These are phyloP conservation scores for Solanum arcanum DNA, from an alignment of 257 asterid genomes.

Conservation along the genomic window DNA sequence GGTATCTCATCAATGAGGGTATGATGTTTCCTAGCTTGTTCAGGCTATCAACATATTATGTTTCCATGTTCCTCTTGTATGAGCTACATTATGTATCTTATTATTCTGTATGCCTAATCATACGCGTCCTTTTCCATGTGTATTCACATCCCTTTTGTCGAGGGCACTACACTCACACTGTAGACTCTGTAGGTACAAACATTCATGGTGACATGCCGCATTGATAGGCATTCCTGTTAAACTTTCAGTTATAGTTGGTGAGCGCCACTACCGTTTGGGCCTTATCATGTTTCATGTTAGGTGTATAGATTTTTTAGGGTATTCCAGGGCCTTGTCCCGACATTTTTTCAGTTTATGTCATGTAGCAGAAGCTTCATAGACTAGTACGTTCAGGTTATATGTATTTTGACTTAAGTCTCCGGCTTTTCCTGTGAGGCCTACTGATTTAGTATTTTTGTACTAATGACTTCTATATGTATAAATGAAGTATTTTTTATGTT, in stretches of 20 bases:
- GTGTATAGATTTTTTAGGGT: not conserved
- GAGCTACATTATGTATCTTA: not conserved
- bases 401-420: not conserved
- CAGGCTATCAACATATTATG: not conserved
- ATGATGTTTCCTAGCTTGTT: not conserved
- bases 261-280: not conserved
- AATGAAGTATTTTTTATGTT: not conserved
- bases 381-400: not conserved
- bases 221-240: not conserved
- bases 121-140: not conserved
- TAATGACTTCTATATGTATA: not conserved
- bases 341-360: not conserved
- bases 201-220: not conserved
- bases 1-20: not conserved
- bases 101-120: not conserved
- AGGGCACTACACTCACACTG: not conserved
- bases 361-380: not conserved
- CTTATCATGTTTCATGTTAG: not conserved
- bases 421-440: not conserved
- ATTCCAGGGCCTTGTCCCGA: not conserved
- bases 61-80: not conserved
- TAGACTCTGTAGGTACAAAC: not conserved
- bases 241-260: not conserved
- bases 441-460: not conserved
- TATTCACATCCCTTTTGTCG: not conserved